Conservation (phyloP, 371 early-diverging fungal genomes). For the Choanephora cucurbitarum region DNA sequence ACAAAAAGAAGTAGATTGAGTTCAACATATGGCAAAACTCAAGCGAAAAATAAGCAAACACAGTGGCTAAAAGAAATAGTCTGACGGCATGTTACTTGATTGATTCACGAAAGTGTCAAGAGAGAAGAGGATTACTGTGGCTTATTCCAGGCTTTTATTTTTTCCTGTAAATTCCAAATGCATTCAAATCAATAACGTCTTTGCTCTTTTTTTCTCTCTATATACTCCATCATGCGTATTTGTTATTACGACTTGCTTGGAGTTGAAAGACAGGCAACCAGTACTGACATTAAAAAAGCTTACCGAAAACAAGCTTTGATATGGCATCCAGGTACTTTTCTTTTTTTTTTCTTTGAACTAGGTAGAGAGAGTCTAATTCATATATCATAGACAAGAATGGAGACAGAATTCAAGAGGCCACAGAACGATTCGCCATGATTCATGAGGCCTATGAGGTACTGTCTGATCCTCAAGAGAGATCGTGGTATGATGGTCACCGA, state of each 20-base stretch:
- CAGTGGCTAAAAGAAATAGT: no score
- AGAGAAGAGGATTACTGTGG: no score
- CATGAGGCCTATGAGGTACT: constrained; percentile 91
- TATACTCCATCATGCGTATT: constrained; percentile 48
- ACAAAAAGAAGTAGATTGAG: no score
- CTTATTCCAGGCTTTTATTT: neutral
- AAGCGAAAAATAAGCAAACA: no score
- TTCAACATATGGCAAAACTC: no score
- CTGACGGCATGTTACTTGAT: no score
- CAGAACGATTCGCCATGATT: constrained; percentile 81
- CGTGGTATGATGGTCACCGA: constrained; percentile 88
- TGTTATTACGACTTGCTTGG: constrained; percentile 94
- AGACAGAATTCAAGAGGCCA: constrained; percentile 81
- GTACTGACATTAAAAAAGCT: constrained; percentile 86
- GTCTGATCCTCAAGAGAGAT: constrained; percentile 87
- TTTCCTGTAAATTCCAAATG: no score
- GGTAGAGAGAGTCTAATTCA: no score
- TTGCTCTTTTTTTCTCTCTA: constrained; percentile 3
- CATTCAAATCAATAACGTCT: no score
- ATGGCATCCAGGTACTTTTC: constrained; percentile 80
- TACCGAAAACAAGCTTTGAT: constrained; percentile 84
- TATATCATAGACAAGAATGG: constrained; percentile 94
- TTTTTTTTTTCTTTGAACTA: no score
- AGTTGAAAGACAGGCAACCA: constrained; percentile 70
- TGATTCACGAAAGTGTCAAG: no score